Percentiles rank a stretch among this genome's conserved stretches.
phyloP scores from a whole-genome alignment of 164 flowering plant species.

The Warburgia ugandensis region DNA sequence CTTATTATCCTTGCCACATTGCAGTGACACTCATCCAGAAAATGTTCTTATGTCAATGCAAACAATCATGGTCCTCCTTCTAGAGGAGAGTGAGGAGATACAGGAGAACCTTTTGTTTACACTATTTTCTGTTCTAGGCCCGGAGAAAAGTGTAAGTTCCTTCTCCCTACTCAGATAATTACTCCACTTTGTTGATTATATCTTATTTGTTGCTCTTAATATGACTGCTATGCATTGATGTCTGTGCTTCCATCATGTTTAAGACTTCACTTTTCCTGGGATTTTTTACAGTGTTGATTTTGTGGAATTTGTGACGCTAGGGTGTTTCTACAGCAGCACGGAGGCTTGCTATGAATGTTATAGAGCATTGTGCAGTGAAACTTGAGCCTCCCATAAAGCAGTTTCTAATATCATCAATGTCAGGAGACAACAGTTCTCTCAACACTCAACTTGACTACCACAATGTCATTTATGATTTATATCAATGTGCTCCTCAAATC shows the following conservation, averaged over 20 bases:
- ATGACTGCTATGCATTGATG: not conserved
- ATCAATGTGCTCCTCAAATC: constrained; percentile 85
- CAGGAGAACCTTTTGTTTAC: constrained; percentile 55
- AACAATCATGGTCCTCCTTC: constrained; percentile 78
- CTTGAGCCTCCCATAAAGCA: constrained; percentile 81
- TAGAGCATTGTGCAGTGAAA: constrained; percentile 69
- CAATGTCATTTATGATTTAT: constrained; percentile 78
- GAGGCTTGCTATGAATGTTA: constrained; percentile 87
- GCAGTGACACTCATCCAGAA: constrained; percentile 91
- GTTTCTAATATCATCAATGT: constrained; percentile 80
- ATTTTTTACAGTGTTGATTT: constrained; percentile 13
- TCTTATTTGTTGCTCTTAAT: constrained; percentile 1
- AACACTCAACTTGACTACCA: constrained; percentile 57
- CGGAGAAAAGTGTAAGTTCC: constrained; percentile 52
- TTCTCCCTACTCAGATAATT: too few species aligned
- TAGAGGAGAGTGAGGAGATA: constrained; percentile 95
- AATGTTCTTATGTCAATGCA: constrained; percentile 76
- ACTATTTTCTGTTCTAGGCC: constrained; percentile 66
- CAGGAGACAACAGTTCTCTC: constrained; percentile 51
- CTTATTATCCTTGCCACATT: too few species aligned
- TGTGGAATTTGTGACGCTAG: constrained; percentile 32
- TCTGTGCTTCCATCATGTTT: constrained; percentile 4
- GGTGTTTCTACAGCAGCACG: constrained; percentile 64
- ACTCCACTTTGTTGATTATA: too few species aligned
- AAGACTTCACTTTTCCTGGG: constrained; percentile 6